phyloP scores from a whole-genome alignment of 2,329 filamentous ascomycete species.

The Fusarium fracticaudum region DNA sequence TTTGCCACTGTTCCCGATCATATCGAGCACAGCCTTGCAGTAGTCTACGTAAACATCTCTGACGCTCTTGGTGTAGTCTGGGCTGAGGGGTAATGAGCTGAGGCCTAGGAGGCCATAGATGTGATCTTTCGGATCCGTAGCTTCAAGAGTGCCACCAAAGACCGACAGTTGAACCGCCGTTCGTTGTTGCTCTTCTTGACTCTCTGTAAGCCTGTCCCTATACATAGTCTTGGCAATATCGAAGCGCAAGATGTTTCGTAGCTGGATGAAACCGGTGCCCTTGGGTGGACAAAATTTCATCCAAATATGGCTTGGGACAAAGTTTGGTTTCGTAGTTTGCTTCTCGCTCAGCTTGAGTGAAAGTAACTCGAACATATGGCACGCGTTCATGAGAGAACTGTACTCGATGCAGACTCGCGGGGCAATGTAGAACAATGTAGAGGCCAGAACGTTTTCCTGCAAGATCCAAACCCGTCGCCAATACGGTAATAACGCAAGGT shows the following conservation, averaged over 20 bases:
- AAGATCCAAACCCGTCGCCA: background rate
- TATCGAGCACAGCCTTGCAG: background rate
- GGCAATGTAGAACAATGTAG: background rate
- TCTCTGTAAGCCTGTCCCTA: background rate
- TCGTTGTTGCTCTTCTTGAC: too few species aligned
- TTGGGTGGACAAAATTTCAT: background rate
- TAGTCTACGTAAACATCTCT: background rate
- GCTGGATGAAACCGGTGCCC: background rate
- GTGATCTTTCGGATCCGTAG: background rate
- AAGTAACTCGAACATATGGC: background rate
- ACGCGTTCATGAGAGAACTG: background rate
- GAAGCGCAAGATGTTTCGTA: background rate
- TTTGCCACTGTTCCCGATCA: background rate
- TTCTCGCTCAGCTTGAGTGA: background rate
- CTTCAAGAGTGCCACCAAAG: background rate
- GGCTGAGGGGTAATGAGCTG: background rate
- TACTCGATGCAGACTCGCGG: background rate
- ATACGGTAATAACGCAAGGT: background rate
- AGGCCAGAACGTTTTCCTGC: background rate
- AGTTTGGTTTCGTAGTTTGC: background rate
- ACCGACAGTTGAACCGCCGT: background rate
- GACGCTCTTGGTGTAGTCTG: background rate
- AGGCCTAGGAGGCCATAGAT: background rate
- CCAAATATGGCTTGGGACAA: background rate
- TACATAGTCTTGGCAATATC: background rate